Conservation (phyloP, 306 rosid species). For the Pterocarpus santalinus region DNA sequence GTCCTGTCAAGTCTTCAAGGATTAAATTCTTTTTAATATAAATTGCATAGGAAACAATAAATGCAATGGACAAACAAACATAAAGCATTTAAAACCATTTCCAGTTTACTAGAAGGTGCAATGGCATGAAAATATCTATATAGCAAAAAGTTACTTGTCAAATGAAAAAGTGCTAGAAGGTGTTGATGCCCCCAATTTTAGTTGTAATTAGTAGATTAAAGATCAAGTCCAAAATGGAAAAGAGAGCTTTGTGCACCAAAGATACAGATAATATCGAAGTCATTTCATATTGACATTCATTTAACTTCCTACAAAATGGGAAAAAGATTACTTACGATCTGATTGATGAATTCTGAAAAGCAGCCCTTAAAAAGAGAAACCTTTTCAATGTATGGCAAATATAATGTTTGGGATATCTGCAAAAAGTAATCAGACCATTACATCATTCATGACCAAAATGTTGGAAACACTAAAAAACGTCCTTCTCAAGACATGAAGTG, state of each 20-base stretch:
- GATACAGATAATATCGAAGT: neutral
- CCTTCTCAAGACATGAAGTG: neutral
- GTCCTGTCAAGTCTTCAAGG: constrained; percentile 22
- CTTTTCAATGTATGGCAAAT: constrained; percentile 66
- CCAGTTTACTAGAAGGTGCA: constrained; percentile 4
- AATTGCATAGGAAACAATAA: constrained; percentile 21
- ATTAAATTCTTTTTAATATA: neutral
- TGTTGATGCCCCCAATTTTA: constrained; percentile 16
- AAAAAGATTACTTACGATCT: constrained; percentile 70
- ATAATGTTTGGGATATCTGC: constrained; percentile 89
- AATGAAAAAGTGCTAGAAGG: constrained; percentile 3
- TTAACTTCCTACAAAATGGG: constrained; percentile 6
- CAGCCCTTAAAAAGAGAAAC: constrained; percentile 82
- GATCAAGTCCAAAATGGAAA: constrained; percentile 33
- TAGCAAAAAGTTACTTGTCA: neutral
- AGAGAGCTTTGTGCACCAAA: constrained; percentile 4
- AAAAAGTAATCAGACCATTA: constrained; percentile 27
- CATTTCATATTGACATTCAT: constrained; percentile 33
- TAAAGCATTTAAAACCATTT: neutral
- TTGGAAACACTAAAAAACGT: neutral
- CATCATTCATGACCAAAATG: neutral
- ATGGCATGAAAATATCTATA: neutral
- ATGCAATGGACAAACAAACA: neutral
- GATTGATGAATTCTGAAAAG: constrained; percentile 90
- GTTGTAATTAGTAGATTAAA: constrained; percentile 26